A percentile compares a stretch with the other conserved stretches of the same genome.
Conservation (phyloP, 139 green algal species). For the Coelastrella sp. region DNA sequence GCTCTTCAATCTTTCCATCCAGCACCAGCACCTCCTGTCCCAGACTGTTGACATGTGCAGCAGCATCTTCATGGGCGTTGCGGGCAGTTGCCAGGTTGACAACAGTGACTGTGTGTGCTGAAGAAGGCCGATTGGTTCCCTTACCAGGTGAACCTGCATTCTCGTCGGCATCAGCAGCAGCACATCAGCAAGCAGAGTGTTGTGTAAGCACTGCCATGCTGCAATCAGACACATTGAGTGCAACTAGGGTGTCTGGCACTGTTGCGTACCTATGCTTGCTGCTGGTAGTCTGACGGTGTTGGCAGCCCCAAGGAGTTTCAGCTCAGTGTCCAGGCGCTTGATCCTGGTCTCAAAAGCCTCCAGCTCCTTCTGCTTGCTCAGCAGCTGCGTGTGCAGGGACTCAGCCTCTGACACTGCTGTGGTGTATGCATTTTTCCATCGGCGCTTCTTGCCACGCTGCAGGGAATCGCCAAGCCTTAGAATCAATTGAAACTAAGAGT, state of each 20-base stretch:
- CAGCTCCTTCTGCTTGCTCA: slow-evolving; percentile 32
- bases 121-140: background rate
- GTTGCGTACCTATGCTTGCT: background rate
- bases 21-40: background rate
- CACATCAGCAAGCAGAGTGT: too few relatives aligned
- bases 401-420: background rate
- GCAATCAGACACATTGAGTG: too few relatives aligned
- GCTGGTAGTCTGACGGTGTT: background rate
- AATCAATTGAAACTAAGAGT: too few relatives aligned
- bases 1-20: slow-evolving; percentile 18
- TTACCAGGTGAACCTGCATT: background rate
- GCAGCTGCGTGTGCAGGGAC: slow-evolving; percentile 37
- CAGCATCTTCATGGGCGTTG: slow-evolving; percentile 8
- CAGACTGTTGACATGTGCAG: background rate
- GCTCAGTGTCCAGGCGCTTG: slow-evolving; percentile 31
- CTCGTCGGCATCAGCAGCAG: background rate
- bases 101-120: background rate
- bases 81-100: slow-evolving; percentile 18
- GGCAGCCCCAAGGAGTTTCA: background rate
- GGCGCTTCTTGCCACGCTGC: slow-evolving; percentile 47
- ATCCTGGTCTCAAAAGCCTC: slow-evolving; percentile 19
- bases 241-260: too few relatives aligned
- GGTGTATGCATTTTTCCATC: slow-evolving; percentile 32
- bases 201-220: too few relatives aligned
- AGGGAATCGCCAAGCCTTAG: background rate